Base-by-base conservation (phyloP, 1,284 basidiomycete species). In the Melampsora americana region DNA sequence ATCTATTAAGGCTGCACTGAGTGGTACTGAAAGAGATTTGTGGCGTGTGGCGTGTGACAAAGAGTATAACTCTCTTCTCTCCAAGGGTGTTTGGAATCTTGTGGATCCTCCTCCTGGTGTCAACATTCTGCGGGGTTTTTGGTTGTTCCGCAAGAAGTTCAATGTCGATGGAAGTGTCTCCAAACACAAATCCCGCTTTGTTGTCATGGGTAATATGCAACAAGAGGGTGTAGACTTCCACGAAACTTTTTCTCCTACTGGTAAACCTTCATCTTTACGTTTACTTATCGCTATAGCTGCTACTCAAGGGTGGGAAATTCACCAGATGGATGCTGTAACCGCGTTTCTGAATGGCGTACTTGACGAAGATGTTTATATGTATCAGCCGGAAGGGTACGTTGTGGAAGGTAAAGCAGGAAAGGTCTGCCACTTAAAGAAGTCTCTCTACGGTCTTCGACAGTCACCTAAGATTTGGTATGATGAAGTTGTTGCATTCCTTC, bases 211-310 rank as follows among this genome's bases (percentile, higher is more conserved):
- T n/a, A n/a, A n/a, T n/a, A n/a, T n/a, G n/a, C n/a, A n/a, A n/a
- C n/a, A n/a, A n/a, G n/a, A n/a, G n/a, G n/a, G n/a, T n/a, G n/a
- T n/a, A n/a, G n/a, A n/a, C n/a, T n/a, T n/a, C n/a, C n/a, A n/a
- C n/a, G n/a, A n/a, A n/a, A n/a, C n/a, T 4, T 69, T 53, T 32
- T 46, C 67, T 30, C 67, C 67, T 23, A 69, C 67, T 23, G 67
- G 67, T 30, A 26, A 50, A 35, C 46, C 50, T 9, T 32, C 48
- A 9, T 69, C 46, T 1, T 23, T 69, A 30, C 3, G 67, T 23
- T 12, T 56, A 14, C n/a, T 69, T 2, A 16, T 69, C 9, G 11
- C 48, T 14, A 30, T 30, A 16, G 50, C 48, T 28, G 67, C 30
- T 6, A 32, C 30, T n/a, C 12, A 56, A 14, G 20, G 56, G 5